A percentile compares a stretch with the other conserved stretches of the same genome.
These are phyloP conservation scores for Corniculantispora saksenae DNA, from an alignment of 2,329 filamentous ascomycete species.

Conservation along the genomic window DNA sequence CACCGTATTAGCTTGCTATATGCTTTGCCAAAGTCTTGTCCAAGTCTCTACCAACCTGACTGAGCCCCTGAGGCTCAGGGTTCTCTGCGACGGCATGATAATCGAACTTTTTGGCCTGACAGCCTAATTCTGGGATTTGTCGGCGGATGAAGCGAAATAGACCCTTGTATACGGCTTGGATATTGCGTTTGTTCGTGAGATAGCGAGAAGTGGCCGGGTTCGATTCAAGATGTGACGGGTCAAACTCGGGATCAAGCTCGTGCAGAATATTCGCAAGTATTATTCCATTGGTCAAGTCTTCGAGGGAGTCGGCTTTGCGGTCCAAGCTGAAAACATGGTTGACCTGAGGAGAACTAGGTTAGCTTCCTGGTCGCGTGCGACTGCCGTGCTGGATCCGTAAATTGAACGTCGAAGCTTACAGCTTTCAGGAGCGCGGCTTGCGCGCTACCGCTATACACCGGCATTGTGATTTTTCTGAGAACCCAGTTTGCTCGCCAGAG, in stretches of 20 bases:
- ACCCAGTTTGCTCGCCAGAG: neutral
- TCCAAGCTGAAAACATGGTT: conserved; percentile 47
- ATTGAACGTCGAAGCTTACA: conserved; percentile 37
- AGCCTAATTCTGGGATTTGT: conserved; percentile 52
- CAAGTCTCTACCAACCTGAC: conserved; percentile 41
- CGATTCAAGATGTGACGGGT: conserved; percentile 53
- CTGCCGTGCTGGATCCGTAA: neutral
- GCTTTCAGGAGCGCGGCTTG: conserved; percentile 59
- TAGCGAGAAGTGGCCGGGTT: conserved; percentile 45
- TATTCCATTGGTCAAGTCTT: conserved; percentile 55
- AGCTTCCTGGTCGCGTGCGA: neutral
- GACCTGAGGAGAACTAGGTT: conserved; percentile 27
- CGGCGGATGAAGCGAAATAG: conserved; percentile 57
- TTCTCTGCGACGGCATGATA: conserved; percentile 61
- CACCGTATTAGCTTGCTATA: conserved; percentile 26
- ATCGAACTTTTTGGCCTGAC: conserved; percentile 54
- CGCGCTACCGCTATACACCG: conserved; percentile 42
- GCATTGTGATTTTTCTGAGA: conserved; percentile 31
- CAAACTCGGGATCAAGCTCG: conserved; percentile 59
- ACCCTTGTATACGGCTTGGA: conserved; percentile 56
- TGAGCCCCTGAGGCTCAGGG: conserved; percentile 54
- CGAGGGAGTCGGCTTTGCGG: conserved; percentile 48
- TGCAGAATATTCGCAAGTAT: conserved; percentile 57
- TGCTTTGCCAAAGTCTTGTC: neutral
- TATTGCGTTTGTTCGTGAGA: conserved; percentile 51